Evolutionary conservation across 1,139 yeast species (phyloP).

Genomic region (Taphrina populina): DNA sequence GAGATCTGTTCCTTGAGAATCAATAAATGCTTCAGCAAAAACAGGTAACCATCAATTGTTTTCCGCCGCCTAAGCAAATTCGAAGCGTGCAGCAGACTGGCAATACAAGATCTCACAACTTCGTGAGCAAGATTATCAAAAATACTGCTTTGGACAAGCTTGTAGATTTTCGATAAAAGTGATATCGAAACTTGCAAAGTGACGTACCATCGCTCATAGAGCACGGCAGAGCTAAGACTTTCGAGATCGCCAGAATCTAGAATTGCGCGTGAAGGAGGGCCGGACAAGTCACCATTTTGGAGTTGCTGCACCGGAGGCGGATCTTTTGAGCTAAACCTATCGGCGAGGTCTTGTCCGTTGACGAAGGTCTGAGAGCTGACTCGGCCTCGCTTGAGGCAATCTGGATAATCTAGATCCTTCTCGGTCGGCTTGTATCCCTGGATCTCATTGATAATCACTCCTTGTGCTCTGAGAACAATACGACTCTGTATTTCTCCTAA

Average conservation of each 20-base stretch:
- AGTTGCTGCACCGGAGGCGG: no score
- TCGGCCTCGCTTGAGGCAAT: slow-evolving; percentile 1
- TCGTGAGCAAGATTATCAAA: slow-evolving; percentile 90
- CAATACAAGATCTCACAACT: slow-evolving; percentile 74
- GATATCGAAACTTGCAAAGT: slow-evolving; percentile 73
- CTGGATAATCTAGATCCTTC: slow-evolving; percentile 39
- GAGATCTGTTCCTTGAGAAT: slow-evolving; percentile 68
- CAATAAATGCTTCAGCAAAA: slow-evolving; percentile 69
- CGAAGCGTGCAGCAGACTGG: slow-evolving; percentile 58
- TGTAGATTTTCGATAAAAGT: slow-evolving; percentile 73
- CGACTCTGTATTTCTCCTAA: slow-evolving; percentile 74
- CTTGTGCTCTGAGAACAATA: slow-evolving; percentile 72
- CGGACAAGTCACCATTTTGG: not conserved
- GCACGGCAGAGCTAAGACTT: slow-evolving; percentile 14
- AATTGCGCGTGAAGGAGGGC: not conserved
- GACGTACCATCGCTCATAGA: slow-evolving; percentile 53
- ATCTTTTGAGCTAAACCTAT: no score
- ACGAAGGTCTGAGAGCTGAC: not conserved
- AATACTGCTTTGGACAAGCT: slow-evolving; percentile 66
- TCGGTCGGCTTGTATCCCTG: slow-evolving; percentile 35
- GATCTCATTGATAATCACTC: slow-evolving; percentile 49
- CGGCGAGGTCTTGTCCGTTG: not conserved
- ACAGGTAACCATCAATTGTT: slow-evolving; percentile 61
- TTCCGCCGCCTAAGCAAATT: slow-evolving; percentile 49
- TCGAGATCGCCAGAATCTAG: slow-evolving; percentile 5